A percentile compares a stretch with the other conserved stretches of the same genome.
phyloP scores from a whole-genome alignment of 768 basidiomycete genomes.

The Macrolepiota fuliginosa region DNA sequence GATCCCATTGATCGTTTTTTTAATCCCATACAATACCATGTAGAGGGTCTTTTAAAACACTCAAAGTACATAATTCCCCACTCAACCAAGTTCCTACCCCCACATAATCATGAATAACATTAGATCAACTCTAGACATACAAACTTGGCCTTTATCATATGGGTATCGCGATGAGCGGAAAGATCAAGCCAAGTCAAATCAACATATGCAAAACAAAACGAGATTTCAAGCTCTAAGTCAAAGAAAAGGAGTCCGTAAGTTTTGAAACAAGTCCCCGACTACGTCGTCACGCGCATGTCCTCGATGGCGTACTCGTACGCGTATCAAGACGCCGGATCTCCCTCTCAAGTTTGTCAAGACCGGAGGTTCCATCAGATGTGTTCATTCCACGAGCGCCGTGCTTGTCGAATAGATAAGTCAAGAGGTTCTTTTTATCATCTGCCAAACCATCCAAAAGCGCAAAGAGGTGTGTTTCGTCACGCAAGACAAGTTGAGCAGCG shows the following conservation, averaged over 20 bases:
- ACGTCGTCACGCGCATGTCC: slow-evolving; percentile 10
- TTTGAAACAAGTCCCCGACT: background rate
- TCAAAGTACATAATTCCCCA: background rate
- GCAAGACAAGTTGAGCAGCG: slow-evolving; percentile 78
- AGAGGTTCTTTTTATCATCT: slow-evolving; percentile 88
- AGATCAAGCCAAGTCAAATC: background rate
- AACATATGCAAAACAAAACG: background rate
- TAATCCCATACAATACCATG: background rate
- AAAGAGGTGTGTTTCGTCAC: slow-evolving; percentile 83
- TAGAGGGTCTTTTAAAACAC: background rate
- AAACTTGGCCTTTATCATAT: slow-evolving; percentile 1
- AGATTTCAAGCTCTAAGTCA: background rate
- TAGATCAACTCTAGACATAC: slow-evolving; percentile 11
- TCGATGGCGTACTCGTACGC: slow-evolving; percentile 72
- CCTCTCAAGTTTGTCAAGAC: slow-evolving; percentile 71
- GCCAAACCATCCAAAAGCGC: slow-evolving; percentile 76
- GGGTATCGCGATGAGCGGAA: slow-evolving; percentile 5
- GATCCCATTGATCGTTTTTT: background rate
- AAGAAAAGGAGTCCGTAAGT: background rate
- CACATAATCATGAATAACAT: slow-evolving; percentile 7
- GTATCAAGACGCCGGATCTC: slow-evolving; percentile 81
- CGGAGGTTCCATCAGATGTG: slow-evolving; percentile 34
- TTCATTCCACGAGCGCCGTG: slow-evolving; percentile 64
- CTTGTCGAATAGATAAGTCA: slow-evolving; percentile 89
- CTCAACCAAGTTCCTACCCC: background rate